Evolutionary conservation across 768 basidiomycete species (phyloP).

Genomic region (Podaxis pistillaris): DNA sequence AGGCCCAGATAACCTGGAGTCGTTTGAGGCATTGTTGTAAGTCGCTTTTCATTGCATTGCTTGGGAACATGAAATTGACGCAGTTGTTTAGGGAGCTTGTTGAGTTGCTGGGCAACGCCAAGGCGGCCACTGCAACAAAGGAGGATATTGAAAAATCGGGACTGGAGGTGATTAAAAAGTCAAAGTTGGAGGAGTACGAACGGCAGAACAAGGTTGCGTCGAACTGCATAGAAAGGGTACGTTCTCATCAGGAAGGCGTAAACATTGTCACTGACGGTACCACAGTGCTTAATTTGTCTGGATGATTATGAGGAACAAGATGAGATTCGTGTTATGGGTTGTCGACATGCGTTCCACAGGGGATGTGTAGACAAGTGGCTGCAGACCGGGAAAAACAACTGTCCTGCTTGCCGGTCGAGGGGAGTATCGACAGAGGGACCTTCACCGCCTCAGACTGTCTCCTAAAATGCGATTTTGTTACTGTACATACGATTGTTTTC

Average conservation of each 20-base stretch:
- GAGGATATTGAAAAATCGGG: constrained; percentile 87
- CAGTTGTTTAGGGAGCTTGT: constrained; percentile 65
- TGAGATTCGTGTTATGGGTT: constrained; percentile 76
- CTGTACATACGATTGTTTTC: neutral
- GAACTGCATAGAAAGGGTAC: constrained; percentile 80
- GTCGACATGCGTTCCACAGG: constrained; percentile 90
- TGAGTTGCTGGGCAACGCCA: constrained; percentile 78
- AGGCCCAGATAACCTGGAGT: constrained; percentile 64
- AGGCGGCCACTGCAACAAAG: constrained; percentile 77
- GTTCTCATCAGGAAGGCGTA: constrained; percentile 25
- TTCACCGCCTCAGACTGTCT: neutral
- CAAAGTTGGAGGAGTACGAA: constrained; percentile 52
- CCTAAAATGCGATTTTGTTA: neutral
- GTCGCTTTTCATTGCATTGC: constrained; percentile 23
- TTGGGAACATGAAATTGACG: constrained; percentile 9
- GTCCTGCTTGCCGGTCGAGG: constrained; percentile 85
- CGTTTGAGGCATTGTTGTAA: constrained; percentile 76
- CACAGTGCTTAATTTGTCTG: constrained; percentile 80
- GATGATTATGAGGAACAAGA: constrained; percentile 82
- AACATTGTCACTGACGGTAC: neutral
- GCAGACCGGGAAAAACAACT: constrained; percentile 82
- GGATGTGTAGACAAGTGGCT: constrained; percentile 89
- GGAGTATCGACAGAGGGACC: constrained; percentile 10
- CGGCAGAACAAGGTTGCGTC: constrained; percentile 61
- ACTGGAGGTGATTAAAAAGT: constrained; percentile 68